Conservation (phyloP, 2,329 filamentous ascomycete species). For the Penicillium sp. region DNA sequence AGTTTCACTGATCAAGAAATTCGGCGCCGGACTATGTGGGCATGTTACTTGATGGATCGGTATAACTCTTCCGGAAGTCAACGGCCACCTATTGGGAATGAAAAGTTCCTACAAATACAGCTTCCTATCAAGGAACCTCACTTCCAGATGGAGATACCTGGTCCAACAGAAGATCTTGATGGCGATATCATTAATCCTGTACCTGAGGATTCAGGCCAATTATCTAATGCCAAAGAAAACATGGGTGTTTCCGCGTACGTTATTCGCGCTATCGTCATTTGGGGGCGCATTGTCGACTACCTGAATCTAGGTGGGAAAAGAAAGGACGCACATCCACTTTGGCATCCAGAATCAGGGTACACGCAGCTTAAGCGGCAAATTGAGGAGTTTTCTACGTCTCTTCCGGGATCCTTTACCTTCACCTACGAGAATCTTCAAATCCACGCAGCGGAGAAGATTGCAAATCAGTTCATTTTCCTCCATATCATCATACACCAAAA, state of each 20-base stretch:
- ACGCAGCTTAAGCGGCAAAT: constrained; percentile 66
- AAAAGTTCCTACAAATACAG: constrained; percentile 84
- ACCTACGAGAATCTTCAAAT: constrained; percentile 77
- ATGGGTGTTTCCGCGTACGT: constrained; percentile 95
- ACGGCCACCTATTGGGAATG: constrained; percentile 83
- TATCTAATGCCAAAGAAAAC: constrained; percentile 69
- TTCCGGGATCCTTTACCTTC: constrained; percentile 73
- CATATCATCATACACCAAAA: constrained; percentile 90
- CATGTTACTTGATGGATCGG: constrained; percentile 94
- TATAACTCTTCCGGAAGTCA: constrained; percentile 97
- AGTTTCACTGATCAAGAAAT: constrained; percentile 95
- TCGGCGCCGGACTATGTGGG: constrained; percentile 92
- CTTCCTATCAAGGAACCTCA: constrained; percentile 86
- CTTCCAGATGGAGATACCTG: constrained; percentile 88
- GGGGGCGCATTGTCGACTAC: constrained; percentile 87
- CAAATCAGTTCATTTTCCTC: constrained; percentile 88
- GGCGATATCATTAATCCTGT: constrained; percentile 66
- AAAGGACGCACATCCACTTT: constrained; percentile 72
- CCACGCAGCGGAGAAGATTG: constrained; percentile 79
- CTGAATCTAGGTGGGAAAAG: constrained; percentile 87
- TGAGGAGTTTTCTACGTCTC: constrained; percentile 64
- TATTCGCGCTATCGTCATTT: constrained; percentile 78
- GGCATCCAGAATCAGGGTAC: constrained; percentile 78
- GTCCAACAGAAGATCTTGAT: constrained; percentile 77
- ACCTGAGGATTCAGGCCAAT: constrained; percentile 61